Conservation (phyloP, 2,329 filamentous ascomycete species). For the Rachicladosporium sp. region DNA sequence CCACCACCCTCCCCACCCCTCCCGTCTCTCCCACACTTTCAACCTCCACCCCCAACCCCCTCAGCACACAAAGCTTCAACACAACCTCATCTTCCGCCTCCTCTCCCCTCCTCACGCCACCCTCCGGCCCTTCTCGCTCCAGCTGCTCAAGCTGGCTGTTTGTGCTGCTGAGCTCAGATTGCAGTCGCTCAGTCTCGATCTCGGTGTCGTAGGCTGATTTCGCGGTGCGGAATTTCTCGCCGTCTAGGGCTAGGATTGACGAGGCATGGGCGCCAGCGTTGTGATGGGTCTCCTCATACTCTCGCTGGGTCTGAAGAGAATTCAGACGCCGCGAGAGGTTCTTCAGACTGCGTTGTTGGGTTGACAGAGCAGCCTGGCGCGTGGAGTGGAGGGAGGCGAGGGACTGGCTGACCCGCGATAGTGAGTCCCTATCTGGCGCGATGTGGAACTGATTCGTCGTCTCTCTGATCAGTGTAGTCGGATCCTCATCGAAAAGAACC, state of each 20-base stretch:
- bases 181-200: conserved; percentile 87
- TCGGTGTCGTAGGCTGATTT: conserved; percentile 82
- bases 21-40: no score
- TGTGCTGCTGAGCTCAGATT: conserved; percentile 63
- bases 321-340: conserved; percentile 63
- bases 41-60: no score
- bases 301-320: conserved; percentile 62
- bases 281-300: conserved; percentile 62
- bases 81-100: conserved; percentile 36
- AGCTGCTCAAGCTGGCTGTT: conserved; percentile 65
- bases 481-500: conserved; percentile 19
- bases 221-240: conserved; percentile 86
- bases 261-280: conserved; percentile 69
- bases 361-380: conserved; percentile 57
- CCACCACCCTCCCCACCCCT: no score
- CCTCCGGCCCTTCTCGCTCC: conserved; percentile 78
- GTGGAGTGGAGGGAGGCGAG: conserved; percentile 57
- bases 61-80: conserved; percentile 13
- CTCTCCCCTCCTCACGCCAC: conserved; percentile 37
- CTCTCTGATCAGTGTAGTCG: conserved; percentile 58
- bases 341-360: conserved; percentile 26
- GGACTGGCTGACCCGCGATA: not conserved
- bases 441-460: conserved; percentile 95
- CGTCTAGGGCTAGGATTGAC: conserved; percentile 77
- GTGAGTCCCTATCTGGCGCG: conserved; percentile 66